Percentiles rank a stretch among this genome's conserved stretches.
These are phyloP conservation scores for Prunus mira DNA, from an alignment of 306 rosid genomes.

Conservation along the genomic window DNA sequence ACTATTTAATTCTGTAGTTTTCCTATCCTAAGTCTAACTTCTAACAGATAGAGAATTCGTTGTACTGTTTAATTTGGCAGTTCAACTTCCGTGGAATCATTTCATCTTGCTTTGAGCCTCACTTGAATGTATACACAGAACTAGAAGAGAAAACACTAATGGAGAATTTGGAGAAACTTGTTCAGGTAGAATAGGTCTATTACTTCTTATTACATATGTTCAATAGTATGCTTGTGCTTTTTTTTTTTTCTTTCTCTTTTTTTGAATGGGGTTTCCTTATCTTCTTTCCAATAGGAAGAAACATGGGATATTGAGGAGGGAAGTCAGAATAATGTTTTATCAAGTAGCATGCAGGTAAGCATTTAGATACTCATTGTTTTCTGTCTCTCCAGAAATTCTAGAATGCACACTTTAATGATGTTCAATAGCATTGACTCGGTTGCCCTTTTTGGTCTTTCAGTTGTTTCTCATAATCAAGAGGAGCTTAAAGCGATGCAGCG, in stretches of 20 bases:
- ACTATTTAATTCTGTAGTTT: background rate
- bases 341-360: constrained; percentile 97
- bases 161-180: constrained; percentile 95
- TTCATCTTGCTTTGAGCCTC: constrained; percentile 99
- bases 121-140: constrained; percentile 83
- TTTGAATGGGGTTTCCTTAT: constrained; percentile 7
- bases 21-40: background rate
- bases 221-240: constrained; percentile 14
- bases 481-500: constrained; percentile 95
- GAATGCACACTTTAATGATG: background rate
- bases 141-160: constrained; percentile 95
- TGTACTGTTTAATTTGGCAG: constrained; percentile 60
- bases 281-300: constrained; percentile 65
- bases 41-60: constrained; percentile 7
- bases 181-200: constrained; percentile 66
- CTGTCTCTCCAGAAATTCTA: background rate
- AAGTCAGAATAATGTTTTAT: constrained; percentile 87
- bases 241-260: constrained; percentile 10
- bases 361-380: constrained; percentile 18
- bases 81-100: constrained; percentile 98
- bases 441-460: constrained; percentile 31
- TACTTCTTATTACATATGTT: constrained; percentile 7
- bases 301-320: constrained; percentile 99
- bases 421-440: background rate
- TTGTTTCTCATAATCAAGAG: constrained; percentile 97